Base-by-base conservation (phyloP, 306 rosid species). In the Vicia sativa region DNA sequence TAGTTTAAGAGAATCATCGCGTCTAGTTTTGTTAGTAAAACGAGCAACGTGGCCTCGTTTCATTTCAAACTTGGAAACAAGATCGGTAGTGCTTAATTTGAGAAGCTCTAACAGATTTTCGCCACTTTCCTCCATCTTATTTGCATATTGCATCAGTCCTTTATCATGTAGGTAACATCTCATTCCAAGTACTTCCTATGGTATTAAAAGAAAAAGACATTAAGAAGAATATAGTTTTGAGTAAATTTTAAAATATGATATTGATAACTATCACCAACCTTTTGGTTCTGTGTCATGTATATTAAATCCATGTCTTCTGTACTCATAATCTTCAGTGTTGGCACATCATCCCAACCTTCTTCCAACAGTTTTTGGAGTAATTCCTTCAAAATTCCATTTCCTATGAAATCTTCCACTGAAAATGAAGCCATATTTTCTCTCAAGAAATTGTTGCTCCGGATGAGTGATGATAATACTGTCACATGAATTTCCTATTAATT, bases 281-380 rank as follows among this genome's bases (percentile, higher is more conserved):
- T 92, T 68, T 86, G 91, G 19, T 76, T 77, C 56, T 57, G 85
- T 42, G 96, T 86, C 96, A 92, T 89, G 72, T 86, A 83, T 37
- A 87, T 48, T 42, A 79, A 89, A 56, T 86, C 79, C 96, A 86
- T 92, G 45, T 92, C 96, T 71, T 87, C 91, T 8, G 83, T 67
- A 62, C 65, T 79, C 96, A 92, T 92, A 38, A 87, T 67, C 88
- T 92, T 92, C 67, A 92, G 74, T 26, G 96, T 92, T 13, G 98
- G 89, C 3, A 87, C 96, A 43, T 92, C 98, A 73, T 89, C 93
- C 98, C 96, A 92, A 31, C 96, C 96, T 83, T 92, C 89, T 35
- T 87, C 93, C 75, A 92, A 49, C 74, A 92, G 63, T 65, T 73
- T 86, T 1, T 82, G 91, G 61, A 89, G 81, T 68, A 89, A 67